phyloP scores from a whole-genome alignment of 768 basidiomycete genomes.

The Pleurotus platypus region DNA sequence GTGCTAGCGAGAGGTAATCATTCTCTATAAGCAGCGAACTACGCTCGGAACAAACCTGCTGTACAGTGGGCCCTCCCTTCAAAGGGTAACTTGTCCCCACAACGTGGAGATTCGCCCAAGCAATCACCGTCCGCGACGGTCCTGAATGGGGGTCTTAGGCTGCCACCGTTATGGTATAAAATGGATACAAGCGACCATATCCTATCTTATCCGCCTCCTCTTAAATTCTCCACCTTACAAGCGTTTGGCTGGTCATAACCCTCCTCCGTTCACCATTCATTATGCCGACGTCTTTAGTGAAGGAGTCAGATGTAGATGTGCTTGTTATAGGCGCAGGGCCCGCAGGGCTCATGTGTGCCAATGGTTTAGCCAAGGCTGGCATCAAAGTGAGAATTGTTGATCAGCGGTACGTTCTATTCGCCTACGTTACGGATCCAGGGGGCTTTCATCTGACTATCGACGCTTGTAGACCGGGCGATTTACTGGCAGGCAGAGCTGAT shows the following conservation, averaged over 20 bases:
- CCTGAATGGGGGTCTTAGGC: slow-evolving; percentile 5
- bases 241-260: background rate
- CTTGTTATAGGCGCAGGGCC: slow-evolving; percentile 61
- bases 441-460: background rate
- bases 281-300: slow-evolving; percentile 22
- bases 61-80: background rate
- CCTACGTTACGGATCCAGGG: background rate
- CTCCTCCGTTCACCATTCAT: background rate
- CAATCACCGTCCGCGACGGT: background rate
- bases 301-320: slow-evolving; percentile 49
- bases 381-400: slow-evolving; percentile 60
- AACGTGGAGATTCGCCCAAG: background rate
- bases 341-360: slow-evolving; percentile 65
- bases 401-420: slow-evolving; percentile 35
- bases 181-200: background rate
- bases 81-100: background rate
- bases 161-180: background rate
- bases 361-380: slow-evolving; percentile 54
- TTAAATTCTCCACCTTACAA: background rate
- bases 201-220: background rate
- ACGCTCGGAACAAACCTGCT: background rate
- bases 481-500: slow-evolving; percentile 56
- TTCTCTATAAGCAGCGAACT: background rate
- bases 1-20: background rate
- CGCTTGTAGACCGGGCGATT: slow-evolving; percentile 36